Conservation (phyloP, 2,329 filamentous ascomycete genomes). For the Chaetomiaceae sp. region DNA sequence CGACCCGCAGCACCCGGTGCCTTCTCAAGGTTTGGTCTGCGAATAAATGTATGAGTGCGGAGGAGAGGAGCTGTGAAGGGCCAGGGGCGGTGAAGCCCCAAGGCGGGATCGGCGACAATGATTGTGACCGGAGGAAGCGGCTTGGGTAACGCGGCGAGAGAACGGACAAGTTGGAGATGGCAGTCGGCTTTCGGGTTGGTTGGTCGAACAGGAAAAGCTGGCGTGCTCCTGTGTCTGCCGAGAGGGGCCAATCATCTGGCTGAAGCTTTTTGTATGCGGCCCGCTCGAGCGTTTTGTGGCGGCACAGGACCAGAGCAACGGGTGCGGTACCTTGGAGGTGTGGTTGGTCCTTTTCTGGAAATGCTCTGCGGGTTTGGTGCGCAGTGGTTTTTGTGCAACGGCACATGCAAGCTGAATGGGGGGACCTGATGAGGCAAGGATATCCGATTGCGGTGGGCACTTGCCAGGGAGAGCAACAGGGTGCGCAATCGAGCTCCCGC, state of each 20-base stretch:
- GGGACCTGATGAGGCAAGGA: conserved; percentile 8
- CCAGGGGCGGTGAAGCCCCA: not conserved
- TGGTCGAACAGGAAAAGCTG: not conserved
- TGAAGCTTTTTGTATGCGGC: not conserved
- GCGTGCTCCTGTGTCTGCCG: not conserved
- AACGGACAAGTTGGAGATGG: not conserved
- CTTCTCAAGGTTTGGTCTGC: no score
- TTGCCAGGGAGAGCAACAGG: not conserved
- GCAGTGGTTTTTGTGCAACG: not conserved
- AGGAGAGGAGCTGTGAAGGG: not conserved
- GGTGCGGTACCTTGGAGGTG: conserved; percentile 1
- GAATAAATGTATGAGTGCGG: no score
- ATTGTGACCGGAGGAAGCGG: not conserved
- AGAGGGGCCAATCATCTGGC: not conserved
- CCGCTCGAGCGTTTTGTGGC: conserved; percentile 6
- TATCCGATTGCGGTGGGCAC: conserved; percentile 7
- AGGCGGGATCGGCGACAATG: not conserved
- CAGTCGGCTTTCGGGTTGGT: not conserved
- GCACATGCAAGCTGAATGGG: conserved; percentile 12
- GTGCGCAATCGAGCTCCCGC: conserved; percentile 8
- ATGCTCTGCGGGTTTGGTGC: conserved; percentile 14
- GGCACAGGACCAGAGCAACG: conserved; percentile 1
- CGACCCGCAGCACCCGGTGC: no score
- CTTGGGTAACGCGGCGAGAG: not conserved
- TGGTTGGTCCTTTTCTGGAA: conserved; percentile 7